Evolutionary conservation across 257 asterid genomes (phyloP).

Genomic region (Solanum lignicaule): DNA sequence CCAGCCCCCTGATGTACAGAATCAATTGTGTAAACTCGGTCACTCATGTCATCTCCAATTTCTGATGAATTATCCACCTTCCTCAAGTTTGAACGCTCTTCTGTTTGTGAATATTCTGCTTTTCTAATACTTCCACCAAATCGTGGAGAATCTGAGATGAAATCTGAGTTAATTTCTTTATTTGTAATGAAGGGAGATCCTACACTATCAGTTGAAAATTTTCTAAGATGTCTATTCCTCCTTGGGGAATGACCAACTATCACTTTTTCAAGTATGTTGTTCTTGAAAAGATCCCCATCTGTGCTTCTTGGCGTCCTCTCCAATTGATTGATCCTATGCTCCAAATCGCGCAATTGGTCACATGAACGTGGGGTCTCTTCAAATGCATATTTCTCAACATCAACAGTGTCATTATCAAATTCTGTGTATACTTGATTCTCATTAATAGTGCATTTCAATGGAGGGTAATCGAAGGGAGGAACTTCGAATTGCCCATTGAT

Average conservation of each 20-base stretch:
- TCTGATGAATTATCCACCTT: slow-evolving; percentile 56
- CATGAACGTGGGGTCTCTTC: slow-evolving; percentile 62
- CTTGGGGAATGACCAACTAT: slow-evolving; percentile 84
- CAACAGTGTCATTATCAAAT: slow-evolving; percentile 50
- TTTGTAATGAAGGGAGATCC: slow-evolving; percentile 31
- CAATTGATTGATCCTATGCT: slow-evolving; percentile 61
- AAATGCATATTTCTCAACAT: slow-evolving; percentile 70
- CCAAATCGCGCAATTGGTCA: slow-evolving; percentile 73
- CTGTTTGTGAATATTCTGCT: slow-evolving; percentile 37
- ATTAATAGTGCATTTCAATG: slow-evolving; percentile 58
- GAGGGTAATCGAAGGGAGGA: slow-evolving; percentile 64
- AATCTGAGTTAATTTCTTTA: slow-evolving; percentile 44
- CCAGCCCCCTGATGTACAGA: slow-evolving; percentile 55
- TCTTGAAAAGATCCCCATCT: slow-evolving; percentile 44
- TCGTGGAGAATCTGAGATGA: slow-evolving; percentile 47
- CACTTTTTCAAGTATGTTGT: slow-evolving; percentile 62
- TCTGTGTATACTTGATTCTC: slow-evolving; percentile 36
- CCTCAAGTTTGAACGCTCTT: slow-evolving; percentile 40
- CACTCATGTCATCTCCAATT: slow-evolving; percentile 65
- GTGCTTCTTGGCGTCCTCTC: slow-evolving; percentile 68
- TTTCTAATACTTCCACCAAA: slow-evolving; percentile 48
- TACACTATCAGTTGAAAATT: slow-evolving; percentile 47
- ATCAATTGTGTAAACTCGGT: slow-evolving; percentile 84
- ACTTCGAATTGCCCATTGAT: slow-evolving; percentile 39
- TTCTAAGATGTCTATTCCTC: slow-evolving; percentile 41